Conservation (phyloP, 805 yeast genomes). For the Wickerhamomyces bisporus region DNA sequence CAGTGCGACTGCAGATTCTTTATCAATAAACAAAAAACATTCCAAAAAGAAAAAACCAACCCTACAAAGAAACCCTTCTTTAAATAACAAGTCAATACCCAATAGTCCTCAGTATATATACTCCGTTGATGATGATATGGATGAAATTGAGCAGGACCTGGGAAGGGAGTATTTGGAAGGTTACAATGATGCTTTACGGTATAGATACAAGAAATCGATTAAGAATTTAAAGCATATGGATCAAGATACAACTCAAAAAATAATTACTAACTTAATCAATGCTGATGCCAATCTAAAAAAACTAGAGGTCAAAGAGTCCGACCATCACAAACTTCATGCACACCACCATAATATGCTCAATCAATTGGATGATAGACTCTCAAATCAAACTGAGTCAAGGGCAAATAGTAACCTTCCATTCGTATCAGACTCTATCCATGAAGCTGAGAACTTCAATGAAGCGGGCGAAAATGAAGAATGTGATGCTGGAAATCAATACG, state of each 20-base stretch:
- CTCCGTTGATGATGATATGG: conserved; percentile 79
- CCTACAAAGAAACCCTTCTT: conserved; percentile 17
- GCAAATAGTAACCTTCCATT: conserved; percentile 4
- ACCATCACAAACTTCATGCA: conserved; percentile 14
- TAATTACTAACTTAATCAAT: conserved; percentile 16
- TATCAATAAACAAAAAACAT: neutral
- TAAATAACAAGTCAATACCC: conserved; percentile 2
- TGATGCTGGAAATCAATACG: neutral
- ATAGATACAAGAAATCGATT: conserved; percentile 32
- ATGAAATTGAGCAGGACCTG: conserved; percentile 59
- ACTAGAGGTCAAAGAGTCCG: conserved; percentile 22
- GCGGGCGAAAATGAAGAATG: conserved; percentile 1
- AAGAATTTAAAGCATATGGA: conserved; percentile 15
- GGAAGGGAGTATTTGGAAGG: conserved; percentile 66
- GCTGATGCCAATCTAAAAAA: conserved; percentile 21
- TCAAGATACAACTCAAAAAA: conserved; percentile 13
- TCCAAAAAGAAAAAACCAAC: conserved; percentile 21
- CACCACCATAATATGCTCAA: conserved; percentile 6
- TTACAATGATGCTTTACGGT: conserved; percentile 61
- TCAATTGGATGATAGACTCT: conserved; percentile 9
- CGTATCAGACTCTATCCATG: too few relatives aligned
- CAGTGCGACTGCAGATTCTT: neutral
- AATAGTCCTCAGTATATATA: conserved; percentile 37
- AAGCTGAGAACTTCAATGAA: conserved; percentile 11
- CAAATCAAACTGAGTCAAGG: neutral